A percentile compares a stretch with the other conserved stretches of the same genome.
These are phyloP conservation scores for Amylostereum chailletii DNA, from an alignment of 1,284 basidiomycete species.

Conservation along the genomic window DNA sequence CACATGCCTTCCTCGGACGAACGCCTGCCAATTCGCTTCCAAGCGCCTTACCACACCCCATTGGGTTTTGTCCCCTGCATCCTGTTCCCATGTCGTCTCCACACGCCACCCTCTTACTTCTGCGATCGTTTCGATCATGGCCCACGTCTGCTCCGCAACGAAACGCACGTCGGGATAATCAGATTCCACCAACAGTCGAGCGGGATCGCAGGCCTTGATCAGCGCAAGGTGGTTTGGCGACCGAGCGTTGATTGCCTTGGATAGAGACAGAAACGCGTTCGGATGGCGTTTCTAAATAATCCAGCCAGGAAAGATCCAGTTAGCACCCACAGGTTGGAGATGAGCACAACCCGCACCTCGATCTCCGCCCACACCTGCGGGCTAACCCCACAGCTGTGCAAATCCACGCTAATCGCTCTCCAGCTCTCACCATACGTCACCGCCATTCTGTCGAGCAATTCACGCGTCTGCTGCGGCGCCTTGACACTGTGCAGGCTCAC, in stretches of 20 bases:
- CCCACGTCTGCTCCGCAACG: conserved; percentile 54
- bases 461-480: conserved; percentile 51
- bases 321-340: not conserved
- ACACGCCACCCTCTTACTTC: conserved; percentile 57
- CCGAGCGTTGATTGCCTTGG: conserved; percentile 67
- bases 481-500: conserved; percentile 78
- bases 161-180: conserved; percentile 55
- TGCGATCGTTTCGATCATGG: conserved; percentile 57
- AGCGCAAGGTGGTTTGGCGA: conserved; percentile 50
- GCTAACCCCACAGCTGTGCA: conserved; percentile 75
- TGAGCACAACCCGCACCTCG: conserved; percentile 38
- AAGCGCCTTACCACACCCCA: conserved; percentile 61
- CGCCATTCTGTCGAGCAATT: conserved; percentile 48
- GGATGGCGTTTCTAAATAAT: conserved; percentile 44
- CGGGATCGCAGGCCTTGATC: conserved; percentile 46
- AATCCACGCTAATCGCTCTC: conserved; percentile 57
- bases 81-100: conserved; percentile 45
- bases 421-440: conserved; percentile 42
- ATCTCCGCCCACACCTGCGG: conserved; percentile 56
- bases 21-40: conserved; percentile 59
- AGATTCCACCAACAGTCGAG: conserved; percentile 70
- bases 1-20: conserved; percentile 38
- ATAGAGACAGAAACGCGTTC: conserved; percentile 73
- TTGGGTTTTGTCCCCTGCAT: conserved; percentile 20
- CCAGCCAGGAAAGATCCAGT: not conserved